phyloP scores from a whole-genome alignment of 2,329 filamentous ascomycete genomes.

The Colletotrichum tamarilloi region DNA sequence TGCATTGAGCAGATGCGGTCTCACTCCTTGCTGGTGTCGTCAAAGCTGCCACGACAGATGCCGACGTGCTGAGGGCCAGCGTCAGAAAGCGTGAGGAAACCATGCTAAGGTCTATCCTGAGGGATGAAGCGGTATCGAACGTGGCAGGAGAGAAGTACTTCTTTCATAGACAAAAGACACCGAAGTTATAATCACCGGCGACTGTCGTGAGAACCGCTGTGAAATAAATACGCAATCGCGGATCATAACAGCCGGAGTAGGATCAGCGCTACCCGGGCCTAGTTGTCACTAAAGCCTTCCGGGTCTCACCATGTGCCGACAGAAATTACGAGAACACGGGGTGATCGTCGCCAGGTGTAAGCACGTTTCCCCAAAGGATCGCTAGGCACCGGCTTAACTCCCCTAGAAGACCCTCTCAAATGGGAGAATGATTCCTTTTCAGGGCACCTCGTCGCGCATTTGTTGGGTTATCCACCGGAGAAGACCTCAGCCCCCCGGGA shows the following conservation, averaged over 20 bases:
- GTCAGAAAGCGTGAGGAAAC: not conserved
- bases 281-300: not conserved
- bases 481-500: not conserved
- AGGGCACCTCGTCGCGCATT: not conserved
- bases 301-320: not conserved
- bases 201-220: not conserved
- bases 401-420: not conserved
- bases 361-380: not conserved
- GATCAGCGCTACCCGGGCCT: not conserved
- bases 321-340: not conserved
- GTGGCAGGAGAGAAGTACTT: not conserved
- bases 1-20: not conserved
- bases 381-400: not conserved
- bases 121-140: not conserved
- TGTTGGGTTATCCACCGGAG: not conserved
- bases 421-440: not conserved
- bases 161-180: not conserved
- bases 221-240: not conserved
- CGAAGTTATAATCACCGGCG: not conserved
- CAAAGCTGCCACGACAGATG: not conserved
- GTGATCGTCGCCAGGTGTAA: not conserved
- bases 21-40: not conserved
- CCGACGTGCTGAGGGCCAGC: not conserved
- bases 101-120: not conserved
- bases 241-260: not conserved